These are phyloP conservation scores for Escallonia rubra DNA, from an alignment of 129 eudicot species.

Conservation along the genomic window DNA sequence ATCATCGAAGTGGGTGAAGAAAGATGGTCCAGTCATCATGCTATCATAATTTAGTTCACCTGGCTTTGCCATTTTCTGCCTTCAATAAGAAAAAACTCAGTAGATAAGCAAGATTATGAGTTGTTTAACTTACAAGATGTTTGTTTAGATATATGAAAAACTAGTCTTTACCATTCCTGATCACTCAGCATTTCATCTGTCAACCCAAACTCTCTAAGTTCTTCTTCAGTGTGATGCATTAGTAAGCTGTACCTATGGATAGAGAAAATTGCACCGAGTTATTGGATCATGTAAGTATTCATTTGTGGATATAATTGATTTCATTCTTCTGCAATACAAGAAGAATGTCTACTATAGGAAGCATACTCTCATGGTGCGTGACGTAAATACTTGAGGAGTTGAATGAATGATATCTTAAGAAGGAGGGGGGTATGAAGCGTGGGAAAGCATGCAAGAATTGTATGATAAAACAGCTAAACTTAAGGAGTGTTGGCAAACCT, in stretches of 20 bases:
- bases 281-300: too few relatives aligned
- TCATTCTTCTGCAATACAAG: too few relatives aligned
- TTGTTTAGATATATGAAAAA: neutral
- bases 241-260: constrained; percentile 54
- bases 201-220: constrained; percentile 61
- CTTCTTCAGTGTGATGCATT: constrained; percentile 65
- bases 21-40: constrained; percentile 67
- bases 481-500: neutral
- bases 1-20: constrained; percentile 68
- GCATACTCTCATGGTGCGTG: too few relatives aligned
- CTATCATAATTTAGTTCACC: constrained; percentile 68
- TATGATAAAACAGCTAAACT: constrained; percentile 11
- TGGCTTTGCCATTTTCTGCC: constrained; percentile 73
- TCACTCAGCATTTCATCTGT: constrained; percentile 73
- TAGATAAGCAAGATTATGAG: too few relatives aligned
- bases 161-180: constrained; percentile 56
- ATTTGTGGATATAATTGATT: too few relatives aligned
- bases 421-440: constrained; percentile 7
- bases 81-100: constrained; percentile 11
- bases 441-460: constrained; percentile 11
- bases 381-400: too few relatives aligned
- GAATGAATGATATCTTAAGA: neutral
- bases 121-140: too few relatives aligned
- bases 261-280: neutral
- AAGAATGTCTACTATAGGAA: too few relatives aligned